Conservation (phyloP, 2,329 filamentous ascomycete genomes). For the Penicillium sp. region DNA sequence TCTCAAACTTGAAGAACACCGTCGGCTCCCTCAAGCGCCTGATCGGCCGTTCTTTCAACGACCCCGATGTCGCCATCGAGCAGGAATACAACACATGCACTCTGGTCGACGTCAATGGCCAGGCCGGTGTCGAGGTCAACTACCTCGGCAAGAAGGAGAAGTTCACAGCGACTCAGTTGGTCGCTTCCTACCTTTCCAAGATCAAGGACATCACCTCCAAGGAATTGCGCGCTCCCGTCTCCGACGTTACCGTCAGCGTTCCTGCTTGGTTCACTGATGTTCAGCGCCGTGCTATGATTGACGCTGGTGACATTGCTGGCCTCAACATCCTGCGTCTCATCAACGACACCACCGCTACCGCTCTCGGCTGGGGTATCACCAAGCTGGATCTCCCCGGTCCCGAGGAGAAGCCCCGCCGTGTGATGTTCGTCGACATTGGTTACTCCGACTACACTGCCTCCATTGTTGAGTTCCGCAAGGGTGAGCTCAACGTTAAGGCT, state of each 20-base stretch:
- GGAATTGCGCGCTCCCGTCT: conserved; percentile 88
- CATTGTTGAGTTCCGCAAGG: conserved; percentile 95
- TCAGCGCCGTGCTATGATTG: conserved; percentile 84
- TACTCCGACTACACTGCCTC: conserved; percentile 95
- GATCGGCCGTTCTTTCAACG: conserved; percentile 78
- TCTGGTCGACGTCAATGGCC: conserved; percentile 86
- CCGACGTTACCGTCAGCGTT: conserved; percentile 89
- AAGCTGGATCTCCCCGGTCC: conserved; percentile 86
- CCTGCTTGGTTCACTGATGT: conserved; percentile 96
- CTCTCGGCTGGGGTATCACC: conserved; percentile 95
- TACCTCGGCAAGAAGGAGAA: conserved; percentile 94
- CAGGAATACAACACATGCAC: conserved; percentile 84
- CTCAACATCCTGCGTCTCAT: conserved; percentile 90
- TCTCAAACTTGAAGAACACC: conserved; percentile 99
- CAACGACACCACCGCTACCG: conserved; percentile 96
- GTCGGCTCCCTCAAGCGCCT: conserved; percentile 90
- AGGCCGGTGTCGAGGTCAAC: conserved; percentile 89
- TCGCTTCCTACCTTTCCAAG: conserved; percentile 94
- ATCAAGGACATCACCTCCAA: conserved; percentile 82
- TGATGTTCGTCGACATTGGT: conserved; percentile 91
- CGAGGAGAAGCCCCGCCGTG: conserved; percentile 89
- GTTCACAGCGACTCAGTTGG: conserved; percentile 91
- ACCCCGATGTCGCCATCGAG: conserved; percentile 91
- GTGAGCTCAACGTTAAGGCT: conserved; percentile 88
- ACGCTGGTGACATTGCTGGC: conserved; percentile 89